These are phyloP conservation scores for Nevesoporus exiguus DNA, from an alignment of 768 basidiomycete genomes.

Conservation along the genomic window DNA sequence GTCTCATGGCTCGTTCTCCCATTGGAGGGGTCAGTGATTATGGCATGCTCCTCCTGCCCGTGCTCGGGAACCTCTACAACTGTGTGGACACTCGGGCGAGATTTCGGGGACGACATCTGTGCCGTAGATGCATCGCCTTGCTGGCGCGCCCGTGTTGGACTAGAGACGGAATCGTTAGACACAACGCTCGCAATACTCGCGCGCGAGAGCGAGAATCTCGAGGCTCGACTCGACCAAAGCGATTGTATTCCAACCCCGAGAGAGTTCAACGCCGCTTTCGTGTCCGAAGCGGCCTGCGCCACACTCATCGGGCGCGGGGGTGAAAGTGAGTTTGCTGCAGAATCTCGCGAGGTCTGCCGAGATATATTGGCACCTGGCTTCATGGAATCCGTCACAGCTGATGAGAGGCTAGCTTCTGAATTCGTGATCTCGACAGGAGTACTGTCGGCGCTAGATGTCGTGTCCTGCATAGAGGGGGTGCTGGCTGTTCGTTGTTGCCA, in stretches of 20 bases:
- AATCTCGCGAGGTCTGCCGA: conserved; percentile 28
- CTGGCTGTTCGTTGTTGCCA: conserved; percentile 48
- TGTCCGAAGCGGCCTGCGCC: conserved; percentile 32
- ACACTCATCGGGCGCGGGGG: conserved; percentile 25
- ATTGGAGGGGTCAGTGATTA: not conserved
- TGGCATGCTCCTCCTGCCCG: conserved; percentile 13
- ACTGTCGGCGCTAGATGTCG: conserved; percentile 16
- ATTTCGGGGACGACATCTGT: conserved; percentile 12
- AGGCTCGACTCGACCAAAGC: conserved; percentile 41
- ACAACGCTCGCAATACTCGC: conserved; percentile 23
- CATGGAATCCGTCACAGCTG: conserved; percentile 6
- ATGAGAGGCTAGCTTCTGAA: conserved; percentile 24
- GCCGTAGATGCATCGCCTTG: not conserved
- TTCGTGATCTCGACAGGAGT: conserved; percentile 30
- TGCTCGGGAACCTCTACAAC: conserved; percentile 27
- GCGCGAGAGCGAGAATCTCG: conserved; percentile 38
- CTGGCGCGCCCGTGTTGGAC: conserved; percentile 7
- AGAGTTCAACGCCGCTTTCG: conserved; percentile 35
- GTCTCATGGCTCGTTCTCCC: conserved; percentile 14
- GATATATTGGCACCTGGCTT: conserved; percentile 15
- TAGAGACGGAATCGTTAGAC: conserved; percentile 23
- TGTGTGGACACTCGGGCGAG: conserved; percentile 21
- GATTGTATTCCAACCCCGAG: conserved; percentile 49
- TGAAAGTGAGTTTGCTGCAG: conserved; percentile 10
- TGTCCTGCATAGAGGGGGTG: conserved; percentile 25